Evolutionary conservation across 768 basidiomycete genomes (phyloP).

Genomic region (Cantharellus cinnabarinus): DNA sequence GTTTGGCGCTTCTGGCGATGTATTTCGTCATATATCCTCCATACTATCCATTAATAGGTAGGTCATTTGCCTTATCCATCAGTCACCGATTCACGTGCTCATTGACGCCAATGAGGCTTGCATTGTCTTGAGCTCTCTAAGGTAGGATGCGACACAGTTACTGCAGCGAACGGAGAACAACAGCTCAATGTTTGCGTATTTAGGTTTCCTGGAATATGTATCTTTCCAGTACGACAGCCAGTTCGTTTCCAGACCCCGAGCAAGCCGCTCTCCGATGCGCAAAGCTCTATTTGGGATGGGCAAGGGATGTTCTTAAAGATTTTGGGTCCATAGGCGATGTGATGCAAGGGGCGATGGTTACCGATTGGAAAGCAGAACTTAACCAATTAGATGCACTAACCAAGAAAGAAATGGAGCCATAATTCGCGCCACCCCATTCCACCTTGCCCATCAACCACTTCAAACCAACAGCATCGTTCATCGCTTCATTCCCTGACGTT

Average conservation of each 20-base stretch:
- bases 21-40: conserved; percentile 52
- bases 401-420: too few species aligned
- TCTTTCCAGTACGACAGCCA: background rate
- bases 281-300: background rate
- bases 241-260: background rate
- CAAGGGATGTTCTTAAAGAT: background rate
- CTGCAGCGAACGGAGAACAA: background rate
- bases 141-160: conserved; percentile 41
- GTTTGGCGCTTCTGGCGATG: conserved; percentile 38
- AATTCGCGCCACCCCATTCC: too few species aligned
- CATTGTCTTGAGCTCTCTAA: conserved; percentile 60
- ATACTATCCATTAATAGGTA: conserved; percentile 70
- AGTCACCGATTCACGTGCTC: conserved; percentile 8
- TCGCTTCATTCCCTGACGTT: too few species aligned
- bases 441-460: too few species aligned
- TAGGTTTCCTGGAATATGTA: background rate
- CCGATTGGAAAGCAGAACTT: too few species aligned
- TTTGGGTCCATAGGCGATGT: background rate
- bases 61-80: background rate
- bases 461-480: too few species aligned
- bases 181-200: background rate
- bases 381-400: too few species aligned
- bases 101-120: conserved; percentile 28
- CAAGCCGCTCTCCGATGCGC: background rate
- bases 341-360: too few species aligned